A percentile compares a stretch with the other conserved stretches of the same genome.
Evolutionary conservation across 441 rosid species (phyloP).

Genomic region (Eruca vesicaria): DNA sequence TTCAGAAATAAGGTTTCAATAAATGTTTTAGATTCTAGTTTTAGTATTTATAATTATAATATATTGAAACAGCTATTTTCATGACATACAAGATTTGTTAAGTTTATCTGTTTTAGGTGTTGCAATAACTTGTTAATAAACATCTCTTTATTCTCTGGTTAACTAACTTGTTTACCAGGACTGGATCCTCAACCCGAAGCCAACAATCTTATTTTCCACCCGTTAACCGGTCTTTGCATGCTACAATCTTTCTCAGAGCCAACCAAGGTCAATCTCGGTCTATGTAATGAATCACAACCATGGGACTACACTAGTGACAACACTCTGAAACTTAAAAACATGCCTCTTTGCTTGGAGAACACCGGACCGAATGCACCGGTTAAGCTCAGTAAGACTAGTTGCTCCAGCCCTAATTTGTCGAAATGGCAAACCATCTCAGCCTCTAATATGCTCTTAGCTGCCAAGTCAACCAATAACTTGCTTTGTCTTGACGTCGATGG

Average conservation of each 20-base stretch:
- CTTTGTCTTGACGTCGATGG: constrained; percentile 77
- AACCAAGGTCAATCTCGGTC: constrained; percentile 55
- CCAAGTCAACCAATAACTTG: constrained; percentile 35
- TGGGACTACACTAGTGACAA: constrained; percentile 67
- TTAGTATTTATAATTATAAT: neutral
- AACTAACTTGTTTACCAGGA: constrained; percentile 48
- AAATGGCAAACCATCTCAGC: constrained; percentile 70
- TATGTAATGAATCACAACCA: constrained; percentile 62
- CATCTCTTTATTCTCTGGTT: neutral
- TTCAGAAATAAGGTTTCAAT: neutral
- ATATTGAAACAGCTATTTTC: neutral
- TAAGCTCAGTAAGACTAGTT: constrained; percentile 41
- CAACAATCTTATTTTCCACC: constrained; percentile 74
- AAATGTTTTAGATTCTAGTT: neutral
- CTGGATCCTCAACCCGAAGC: constrained; percentile 52
- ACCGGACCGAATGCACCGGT: constrained; percentile 38
- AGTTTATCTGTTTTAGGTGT: neutral
- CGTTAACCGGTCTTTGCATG: constrained; percentile 71
- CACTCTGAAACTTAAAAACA: constrained; percentile 40
- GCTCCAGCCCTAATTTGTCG: constrained; percentile 45
- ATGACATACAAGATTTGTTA: neutral
- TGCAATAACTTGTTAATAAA: neutral
- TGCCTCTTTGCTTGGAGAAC: constrained; percentile 71
- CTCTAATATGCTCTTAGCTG: constrained; percentile 78
- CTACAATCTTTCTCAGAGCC: constrained; percentile 31